Base-by-base conservation (phyloP, 1,139 yeast genomes). In the Petasospora rhodanensis region DNA sequence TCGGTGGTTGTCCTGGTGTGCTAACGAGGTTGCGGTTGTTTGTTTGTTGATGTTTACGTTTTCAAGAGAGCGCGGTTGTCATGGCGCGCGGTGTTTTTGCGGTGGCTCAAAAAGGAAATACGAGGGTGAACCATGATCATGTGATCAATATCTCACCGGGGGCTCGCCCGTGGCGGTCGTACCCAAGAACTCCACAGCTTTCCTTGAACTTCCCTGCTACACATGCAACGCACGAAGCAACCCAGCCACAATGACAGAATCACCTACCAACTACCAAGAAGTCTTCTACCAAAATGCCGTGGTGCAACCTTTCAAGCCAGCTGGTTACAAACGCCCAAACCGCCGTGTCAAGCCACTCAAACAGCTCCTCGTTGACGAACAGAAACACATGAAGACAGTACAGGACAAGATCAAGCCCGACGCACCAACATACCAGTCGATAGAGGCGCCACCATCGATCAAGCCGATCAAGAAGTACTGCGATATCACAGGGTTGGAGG, bases 401-500 rank as follows among this genome's bases (percentile, higher is more conserved):
- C 50, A 59, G 16, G 42, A 37, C 12, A 49, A 52, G 13, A 27
- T 40, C n/a, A 45, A 42, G 18, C 32, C 47, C 32, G 32, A 43
- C 32, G 32, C 51, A 18, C 20, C 81, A 6, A 78, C 85, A 0
- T 79, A 73, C 54, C 66, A 71, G 31, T 70, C 79, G 14, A 64
- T 89, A 7, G 76, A 75, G 21, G 95, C 96, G 0, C 96, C 96
- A 3, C 98, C 98, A 0, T 81, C 94, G 6, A 61, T 89, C 45
- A 70, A 66, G 46, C 97, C 97, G 0, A 65, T 68, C 14, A 85
- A 82, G 60, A 80, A 78, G 50, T 91, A 87, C 62, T 91, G 98
- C 61, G 98, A 91, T 57, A 78, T 91, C 32, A 91, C 98, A 0
- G 98, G 98, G 0, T 65, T 91, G 17, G 80, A 76, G 34, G 93